These are phyloP conservation scores for Ascochyta pisi DNA, from an alignment of 2,329 filamentous ascomycete genomes.

Conservation along the genomic window DNA sequence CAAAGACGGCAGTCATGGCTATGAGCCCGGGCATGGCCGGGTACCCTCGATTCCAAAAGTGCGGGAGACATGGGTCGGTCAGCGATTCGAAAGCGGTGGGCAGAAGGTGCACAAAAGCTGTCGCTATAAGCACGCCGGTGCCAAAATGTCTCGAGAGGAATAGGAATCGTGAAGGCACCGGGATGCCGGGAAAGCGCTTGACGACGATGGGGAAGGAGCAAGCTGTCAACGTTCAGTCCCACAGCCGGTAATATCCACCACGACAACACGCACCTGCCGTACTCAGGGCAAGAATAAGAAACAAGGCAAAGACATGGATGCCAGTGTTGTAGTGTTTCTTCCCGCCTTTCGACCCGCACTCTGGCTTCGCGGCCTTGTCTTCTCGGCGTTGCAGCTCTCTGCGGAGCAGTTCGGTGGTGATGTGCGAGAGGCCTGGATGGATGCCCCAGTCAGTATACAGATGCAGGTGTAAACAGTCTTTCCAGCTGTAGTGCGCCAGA, in stretches of 20 bases:
- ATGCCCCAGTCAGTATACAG: slow-evolving; percentile 23
- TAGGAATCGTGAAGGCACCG: slow-evolving; percentile 49
- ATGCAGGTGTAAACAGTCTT: slow-evolving; percentile 1
- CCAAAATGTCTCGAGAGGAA: slow-evolving; percentile 51
- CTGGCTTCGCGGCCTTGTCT: slow-evolving; percentile 49
- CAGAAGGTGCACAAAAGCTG: slow-evolving; percentile 51
- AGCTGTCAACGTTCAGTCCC: slow-evolving; percentile 36
- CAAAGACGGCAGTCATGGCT: slow-evolving; percentile 52
- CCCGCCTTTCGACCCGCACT: slow-evolving; percentile 59
- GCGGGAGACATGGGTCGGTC: slow-evolving; percentile 49
- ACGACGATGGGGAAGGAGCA: slow-evolving; percentile 51
- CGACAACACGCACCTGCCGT: slow-evolving; percentile 53
- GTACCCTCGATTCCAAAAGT: slow-evolving; percentile 50
- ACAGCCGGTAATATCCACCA: background rate
- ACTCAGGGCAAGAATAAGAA: slow-evolving; percentile 63
- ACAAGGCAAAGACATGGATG: slow-evolving; percentile 64
- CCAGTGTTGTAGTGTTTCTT: slow-evolving; percentile 62
- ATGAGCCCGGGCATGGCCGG: slow-evolving; percentile 50
- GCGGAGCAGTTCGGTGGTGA: slow-evolving; percentile 53
- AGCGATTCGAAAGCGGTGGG: slow-evolving; percentile 51
- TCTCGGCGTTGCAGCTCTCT: slow-evolving; percentile 60
- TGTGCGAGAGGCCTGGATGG: slow-evolving; percentile 42
- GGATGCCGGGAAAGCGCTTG: slow-evolving; percentile 47
- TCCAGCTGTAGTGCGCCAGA: background rate
- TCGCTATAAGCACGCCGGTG: slow-evolving; percentile 51